Base-by-base conservation (phyloP, 139 green algal species). In the Haematococcus lacustris region DNA sequence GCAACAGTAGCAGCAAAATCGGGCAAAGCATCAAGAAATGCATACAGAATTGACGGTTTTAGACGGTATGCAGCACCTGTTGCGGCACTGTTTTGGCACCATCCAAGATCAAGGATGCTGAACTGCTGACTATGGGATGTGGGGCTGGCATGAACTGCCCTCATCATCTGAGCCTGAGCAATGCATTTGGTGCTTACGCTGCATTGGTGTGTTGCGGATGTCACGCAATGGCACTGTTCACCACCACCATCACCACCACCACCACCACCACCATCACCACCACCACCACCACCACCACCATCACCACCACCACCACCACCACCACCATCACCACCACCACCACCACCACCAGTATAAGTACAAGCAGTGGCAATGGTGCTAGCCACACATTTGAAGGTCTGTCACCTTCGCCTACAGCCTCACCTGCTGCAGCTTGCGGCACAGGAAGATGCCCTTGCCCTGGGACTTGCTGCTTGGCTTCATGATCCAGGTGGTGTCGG, bases 381-480 rank as follows among this genome's bases (percentile, higher is more conserved):
- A 57, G 47, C 13, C 13, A 57, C 13, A 57, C 13, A 21, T 57
- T 28, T 21, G 13, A 21, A 57, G 47, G 47, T 13, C 21, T 57
- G 47, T 57, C 13, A 13, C 47, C 13, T 57, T 13, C 13, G 13
- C 47, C 21, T 57, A 57, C 47, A 68, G 35, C 21, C 51, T 6
- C 62, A 85, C 79, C 81, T 93, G 89, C 38, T 71, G 80, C 13
- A 93, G 76, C 76, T 90, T 92, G 81, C 93, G 91, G 80, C 93
- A 87, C 38, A 93, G 86, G 76, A 93, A 93, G 72, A 93, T 93
- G 66, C 88, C 90, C 38, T 85, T 87, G 35, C 90, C 90, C 76
- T 93, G 90, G 21, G 81, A 77, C 65, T 78, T 83, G 7, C 40
- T 73, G 5, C 71, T 80, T 0, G 89, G 89, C 76, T 93, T 93